Evolutionary conservation across 768 basidiomycete genomes (phyloP).

Genomic region (Leccinellum rugosiceps): DNA sequence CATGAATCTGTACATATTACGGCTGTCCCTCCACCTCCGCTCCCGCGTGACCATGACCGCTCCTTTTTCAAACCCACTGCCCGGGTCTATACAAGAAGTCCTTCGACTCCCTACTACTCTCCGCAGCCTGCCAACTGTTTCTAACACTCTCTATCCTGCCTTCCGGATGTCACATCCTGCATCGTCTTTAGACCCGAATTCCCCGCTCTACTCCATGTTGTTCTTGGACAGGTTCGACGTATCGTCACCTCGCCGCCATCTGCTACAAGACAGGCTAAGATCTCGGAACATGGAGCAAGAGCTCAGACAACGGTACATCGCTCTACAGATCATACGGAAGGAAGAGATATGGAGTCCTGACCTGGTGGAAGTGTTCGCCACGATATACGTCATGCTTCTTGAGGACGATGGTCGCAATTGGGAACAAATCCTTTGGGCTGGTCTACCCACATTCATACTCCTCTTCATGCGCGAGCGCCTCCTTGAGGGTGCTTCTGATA

Average conservation of each 20-base stretch:
- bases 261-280: conserved; percentile 25
- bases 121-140: conserved; percentile 33
- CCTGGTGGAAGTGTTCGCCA: conserved; percentile 47
- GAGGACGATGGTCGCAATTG: conserved; percentile 52
- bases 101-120: conserved; percentile 32
- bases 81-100: conserved; percentile 36
- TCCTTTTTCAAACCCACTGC: conserved; percentile 32
- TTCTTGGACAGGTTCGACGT: conserved; percentile 51
- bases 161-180: conserved; percentile 32
- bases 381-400: conserved; percentile 55
- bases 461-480: conserved; percentile 39
- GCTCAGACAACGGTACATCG: conserved; percentile 41
- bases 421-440: conserved; percentile 44
- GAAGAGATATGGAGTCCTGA: conserved; percentile 34
- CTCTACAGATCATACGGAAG: conserved; percentile 45
- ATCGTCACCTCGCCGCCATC: conserved; percentile 38
- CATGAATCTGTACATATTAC: conserved; percentile 26
- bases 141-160: conserved; percentile 31
- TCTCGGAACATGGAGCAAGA: conserved; percentile 41
- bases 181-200: conserved; percentile 23
- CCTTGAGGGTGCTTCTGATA: conserved; percentile 35
- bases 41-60: conserved; percentile 30
- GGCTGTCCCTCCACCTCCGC: conserved; percentile 13
- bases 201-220: conserved; percentile 36
- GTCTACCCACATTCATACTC: conserved; percentile 39